A percentile compares a stretch with the other conserved stretches of the same genome.
Evolutionary conservation across 2,329 filamentous ascomycete genomes (phyloP).

Genomic region (Alternaria brassicae): DNA sequence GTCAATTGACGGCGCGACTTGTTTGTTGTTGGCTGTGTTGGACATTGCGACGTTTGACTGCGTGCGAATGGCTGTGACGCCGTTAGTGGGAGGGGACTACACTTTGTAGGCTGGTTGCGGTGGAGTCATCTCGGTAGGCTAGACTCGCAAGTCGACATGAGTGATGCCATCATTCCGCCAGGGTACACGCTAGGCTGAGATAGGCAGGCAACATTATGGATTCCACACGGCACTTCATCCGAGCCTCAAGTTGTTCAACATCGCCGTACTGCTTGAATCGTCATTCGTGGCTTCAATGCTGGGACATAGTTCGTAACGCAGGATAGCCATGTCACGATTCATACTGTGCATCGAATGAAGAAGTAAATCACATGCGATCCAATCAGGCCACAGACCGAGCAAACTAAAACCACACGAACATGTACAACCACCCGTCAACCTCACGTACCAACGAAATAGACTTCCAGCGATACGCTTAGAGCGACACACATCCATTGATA

Average conservation of each 20-base stretch:
- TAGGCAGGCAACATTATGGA: conserved; percentile 22
- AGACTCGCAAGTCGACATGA: conserved; percentile 6
- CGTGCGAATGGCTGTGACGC: background rate
- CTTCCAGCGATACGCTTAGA: conserved; percentile 15
- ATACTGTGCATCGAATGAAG: background rate
- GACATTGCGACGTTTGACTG: conserved; percentile 27
- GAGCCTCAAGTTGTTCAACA: background rate
- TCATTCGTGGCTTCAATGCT: background rate
- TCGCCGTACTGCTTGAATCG: background rate
- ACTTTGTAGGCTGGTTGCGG: conserved; percentile 17
- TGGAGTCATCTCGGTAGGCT: conserved; percentile 16
- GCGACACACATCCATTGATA: conserved; percentile 42
- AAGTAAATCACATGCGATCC: background rate
- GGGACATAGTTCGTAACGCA: rapidly evolving
- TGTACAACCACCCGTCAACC: background rate
- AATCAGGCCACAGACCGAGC: background rate
- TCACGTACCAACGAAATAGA: background rate
- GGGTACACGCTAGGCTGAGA: conserved; percentile 16
- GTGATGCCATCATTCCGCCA: conserved; percentile 20
- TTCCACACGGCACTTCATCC: conserved; percentile 20
- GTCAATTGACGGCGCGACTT: conserved; percentile 67
- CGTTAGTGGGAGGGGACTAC: conserved; percentile 17
- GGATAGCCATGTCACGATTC: rapidly evolving
- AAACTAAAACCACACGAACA: background rate
- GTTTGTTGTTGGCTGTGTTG: conserved; percentile 22